These are phyloP conservation scores for Rhodosporidiobolus odoratus DNA, from an alignment of 768 basidiomycete species.

Conservation along the genomic window DNA sequence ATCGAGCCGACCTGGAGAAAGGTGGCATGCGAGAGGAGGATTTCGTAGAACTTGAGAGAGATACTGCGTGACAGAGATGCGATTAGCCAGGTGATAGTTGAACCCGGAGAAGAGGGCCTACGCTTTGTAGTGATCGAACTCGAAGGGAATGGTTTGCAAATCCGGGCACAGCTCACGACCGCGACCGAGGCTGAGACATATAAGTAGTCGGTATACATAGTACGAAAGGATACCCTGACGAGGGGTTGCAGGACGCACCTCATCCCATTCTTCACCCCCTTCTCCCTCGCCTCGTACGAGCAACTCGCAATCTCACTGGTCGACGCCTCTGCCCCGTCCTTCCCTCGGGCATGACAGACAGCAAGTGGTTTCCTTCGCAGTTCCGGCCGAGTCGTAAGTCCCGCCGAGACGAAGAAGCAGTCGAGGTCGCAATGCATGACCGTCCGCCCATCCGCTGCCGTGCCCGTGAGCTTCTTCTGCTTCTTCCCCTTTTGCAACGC, in stretches of 20 bases:
- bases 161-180: slow-evolving; percentile 69
- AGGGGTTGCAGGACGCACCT: slow-evolving; percentile 54
- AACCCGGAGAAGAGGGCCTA: slow-evolving; percentile 33
- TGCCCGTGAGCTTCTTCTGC: slow-evolving; percentile 33
- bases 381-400: slow-evolving; percentile 65
- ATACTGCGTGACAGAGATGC: slow-evolving; percentile 47
- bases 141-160: slow-evolving; percentile 77
- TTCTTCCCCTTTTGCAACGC: slow-evolving; percentile 5
- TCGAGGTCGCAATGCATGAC: slow-evolving; percentile 64
- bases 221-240: no score
- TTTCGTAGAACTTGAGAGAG: slow-evolving; percentile 84
- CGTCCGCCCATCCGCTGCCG: slow-evolving; percentile 47
- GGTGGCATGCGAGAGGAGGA: slow-evolving; percentile 81
- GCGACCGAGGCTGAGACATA: slow-evolving; percentile 61
- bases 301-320: slow-evolving; percentile 93
- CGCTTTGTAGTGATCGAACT: slow-evolving; percentile 67
- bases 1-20: slow-evolving; percentile 92
- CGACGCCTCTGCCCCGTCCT: slow-evolving; percentile 57
- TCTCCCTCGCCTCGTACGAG: slow-evolving; percentile 84
- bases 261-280: slow-evolving; percentile 91
- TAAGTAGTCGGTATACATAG: background rate
- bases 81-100: background rate
- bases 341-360: slow-evolving; percentile 82
- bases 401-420: slow-evolving; percentile 93
- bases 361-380: slow-evolving; percentile 82